Evolutionary conservation across 768 basidiomycete genomes (phyloP), one percentile per base, ranked within the genome.

Genomic region (Phylloporus arenicola): DNA sequence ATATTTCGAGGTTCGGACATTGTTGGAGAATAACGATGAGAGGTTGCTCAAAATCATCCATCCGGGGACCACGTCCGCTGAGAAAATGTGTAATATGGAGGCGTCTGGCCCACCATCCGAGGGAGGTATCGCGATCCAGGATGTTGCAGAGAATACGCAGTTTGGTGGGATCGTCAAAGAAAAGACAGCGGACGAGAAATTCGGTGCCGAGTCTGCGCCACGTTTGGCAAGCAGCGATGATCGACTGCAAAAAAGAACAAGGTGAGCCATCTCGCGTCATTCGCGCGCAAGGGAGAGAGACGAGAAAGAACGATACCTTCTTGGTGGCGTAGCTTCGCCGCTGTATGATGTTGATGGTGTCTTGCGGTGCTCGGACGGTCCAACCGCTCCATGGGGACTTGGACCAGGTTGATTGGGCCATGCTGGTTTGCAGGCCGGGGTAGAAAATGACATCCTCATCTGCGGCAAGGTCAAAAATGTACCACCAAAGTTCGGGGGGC

Each of bases 51-150:
- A 82, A 69, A 29, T 79, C 73, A 10, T 75, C 69, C 57, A 78
- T 69, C 6, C 75, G 73, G 2, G 72, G 64, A 6, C 68, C 71
- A 9, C 66, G 71, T 6, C 68, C 69, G 27, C 59, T 61, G 48
- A 73, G 71, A 63, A 77, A 80, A 9, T 80, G 76, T 2, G 77
- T 74, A 25, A 88, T 70, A 48, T 90, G 86, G n/a, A 90, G 69
- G n/a, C 86, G 75, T 30, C 75, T 75, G 0, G 83, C 78, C 80
- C 83, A 86, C 82, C 84, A 84, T 5, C 86, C 86, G 1, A 83
- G 66, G 0, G 79, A 76, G 0, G 76, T 62, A 2, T 75, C 70
- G 9, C 73, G 68, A 56, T 81, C 76, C 17, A 88, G 70, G 39
- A 77, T 70, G n/a, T 60, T 51, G 55, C 76, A 78, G 8, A 87